Evolutionary conservation across 768 basidiomycete genomes (phyloP), one percentile per base, ranked within the genome.

Genomic region (Kwoniella heveanensis): DNA sequence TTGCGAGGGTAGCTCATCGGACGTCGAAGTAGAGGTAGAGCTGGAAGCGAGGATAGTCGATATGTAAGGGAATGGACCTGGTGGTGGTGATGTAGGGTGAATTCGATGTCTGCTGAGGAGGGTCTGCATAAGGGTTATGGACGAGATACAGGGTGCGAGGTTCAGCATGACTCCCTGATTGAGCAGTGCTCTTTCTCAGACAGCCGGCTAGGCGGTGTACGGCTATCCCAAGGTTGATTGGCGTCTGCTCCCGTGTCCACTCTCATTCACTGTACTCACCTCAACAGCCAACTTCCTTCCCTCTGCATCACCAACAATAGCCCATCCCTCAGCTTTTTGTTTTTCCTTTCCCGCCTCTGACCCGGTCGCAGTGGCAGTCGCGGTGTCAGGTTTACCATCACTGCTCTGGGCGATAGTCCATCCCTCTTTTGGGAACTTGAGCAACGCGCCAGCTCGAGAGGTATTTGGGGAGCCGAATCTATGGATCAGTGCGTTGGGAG

Each of bases 61-160:
- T 26, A 92, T 82, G 68, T 87, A 88, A 0, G 92, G 92, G 73
- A 89, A 93, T n/a, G 90, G 82, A 0, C 92, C 91, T 1, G 83
- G 83, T 17, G 87, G 85, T 21, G 86, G 84, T 0, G 83, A 83
- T 1, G 84, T 79, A 0, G 91, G 89, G 22, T 85, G 80, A 27
- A 94, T 84, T 0, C 90, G 85, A 27, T 88, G 84, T 60, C 90
- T 85, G 1, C 90, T 90, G 9, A 88, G 82, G 15, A 93, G 82
- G 12, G 86, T 85, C 90, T 81, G 46, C 19, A 52, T 29, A 12
- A 30, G 54, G n/a, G n/a, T n/a, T n/a, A n/a, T n/a, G n/a, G n/a
- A n/a, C n/a, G n/a, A n/a, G n/a, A n/a, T n/a, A n/a, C 27, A 39
- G 37, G 7, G 15, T 36, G 50, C 13, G 13, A 19, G 37, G 13